Percentiles rank a stretch among this genome's conserved stretches.
phyloP scores from a whole-genome alignment of 495 filamentous ascomycete species.

The Aspergillus kassunensis region DNA sequence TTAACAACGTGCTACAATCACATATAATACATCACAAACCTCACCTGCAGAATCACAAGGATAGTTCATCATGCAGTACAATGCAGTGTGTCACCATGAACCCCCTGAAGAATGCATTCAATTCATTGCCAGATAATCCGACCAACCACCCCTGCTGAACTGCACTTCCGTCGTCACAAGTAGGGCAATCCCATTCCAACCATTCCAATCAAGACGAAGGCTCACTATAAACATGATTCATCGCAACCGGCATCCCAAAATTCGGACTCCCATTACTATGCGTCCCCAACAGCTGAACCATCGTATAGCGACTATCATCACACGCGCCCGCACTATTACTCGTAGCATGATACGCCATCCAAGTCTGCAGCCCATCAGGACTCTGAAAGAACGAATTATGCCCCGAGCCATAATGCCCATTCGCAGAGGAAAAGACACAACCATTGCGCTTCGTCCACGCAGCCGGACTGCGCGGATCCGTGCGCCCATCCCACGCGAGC shows the following conservation, averaged over 20 bases:
- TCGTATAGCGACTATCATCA: constrained; percentile 47
- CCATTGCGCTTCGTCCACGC: constrained; percentile 44
- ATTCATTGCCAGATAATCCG: no score
- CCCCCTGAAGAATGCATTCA: no score
- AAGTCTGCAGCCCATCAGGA: constrained; percentile 45
- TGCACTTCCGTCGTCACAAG: no score
- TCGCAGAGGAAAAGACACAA: constrained; percentile 30
- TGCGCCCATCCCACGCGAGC: constrained; percentile 38
- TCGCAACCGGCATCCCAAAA: constrained; percentile 34
- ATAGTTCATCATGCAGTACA: no score
- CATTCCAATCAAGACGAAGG: neutral
- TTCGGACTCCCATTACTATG: constrained; percentile 44
- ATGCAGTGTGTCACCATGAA: no score
- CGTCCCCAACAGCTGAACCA: constrained; percentile 35
- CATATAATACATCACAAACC: no score
- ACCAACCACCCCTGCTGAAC: no score
- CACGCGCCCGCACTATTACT: constrained; percentile 34
- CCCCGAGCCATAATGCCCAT: constrained; percentile 52
- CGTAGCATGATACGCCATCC: constrained; percentile 51
- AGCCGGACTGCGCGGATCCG: constrained; percentile 31
- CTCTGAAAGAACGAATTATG: constrained; percentile 46
- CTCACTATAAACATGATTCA: constrained; percentile 6
- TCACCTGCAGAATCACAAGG: no score
- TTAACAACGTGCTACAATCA: no score
- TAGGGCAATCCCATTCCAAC: no score